Evolutionary conservation across 1,139 yeast species (phyloP).

Genomic region (Sugiyamaella japonica): DNA sequence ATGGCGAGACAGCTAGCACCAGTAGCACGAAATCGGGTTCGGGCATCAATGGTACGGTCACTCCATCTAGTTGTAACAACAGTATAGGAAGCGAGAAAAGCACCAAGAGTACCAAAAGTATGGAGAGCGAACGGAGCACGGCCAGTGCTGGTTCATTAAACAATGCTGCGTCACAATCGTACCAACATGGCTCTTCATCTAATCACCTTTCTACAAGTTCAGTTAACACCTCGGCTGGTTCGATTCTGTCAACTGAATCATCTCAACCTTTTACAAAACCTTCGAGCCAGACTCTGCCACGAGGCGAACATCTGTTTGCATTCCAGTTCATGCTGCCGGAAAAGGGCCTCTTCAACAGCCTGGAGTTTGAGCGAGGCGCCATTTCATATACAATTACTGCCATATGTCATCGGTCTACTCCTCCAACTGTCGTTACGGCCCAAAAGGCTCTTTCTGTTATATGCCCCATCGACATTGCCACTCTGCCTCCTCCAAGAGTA

Average conservation of each 20-base stretch:
- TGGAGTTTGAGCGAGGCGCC: constrained; percentile 83
- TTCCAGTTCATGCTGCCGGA: constrained; percentile 76
- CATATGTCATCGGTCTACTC: constrained; percentile 45
- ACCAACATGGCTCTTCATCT: not conserved
- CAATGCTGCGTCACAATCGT: too few species aligned
- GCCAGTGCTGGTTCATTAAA: not conserved
- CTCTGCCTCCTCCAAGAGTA: constrained; percentile 65
- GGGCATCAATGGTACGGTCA: not conserved
- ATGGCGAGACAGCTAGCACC: not conserved
- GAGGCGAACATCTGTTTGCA: constrained; percentile 85
- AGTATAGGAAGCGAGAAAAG: constrained; percentile 2
- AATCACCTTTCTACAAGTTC: not conserved
- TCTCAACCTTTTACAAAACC: not conserved
- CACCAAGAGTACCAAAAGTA: constrained; percentile 5
- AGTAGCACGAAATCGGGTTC: too few species aligned
- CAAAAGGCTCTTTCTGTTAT: constrained; percentile 56
- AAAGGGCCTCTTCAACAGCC: constrained; percentile 67
- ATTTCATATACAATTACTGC: constrained; percentile 68
- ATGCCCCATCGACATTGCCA: constrained; percentile 72
- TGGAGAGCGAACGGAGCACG: not conserved
- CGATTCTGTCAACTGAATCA: constrained; percentile 6
- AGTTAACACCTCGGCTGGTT: not conserved
- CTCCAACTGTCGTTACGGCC: constrained; percentile 30
- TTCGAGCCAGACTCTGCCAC: constrained; percentile 22
- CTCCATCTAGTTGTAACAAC: constrained; percentile 1